These are phyloP conservation scores for Phytopythium vexans DNA, from an alignment of 352 stramenopile species.

Conservation along the genomic window DNA sequence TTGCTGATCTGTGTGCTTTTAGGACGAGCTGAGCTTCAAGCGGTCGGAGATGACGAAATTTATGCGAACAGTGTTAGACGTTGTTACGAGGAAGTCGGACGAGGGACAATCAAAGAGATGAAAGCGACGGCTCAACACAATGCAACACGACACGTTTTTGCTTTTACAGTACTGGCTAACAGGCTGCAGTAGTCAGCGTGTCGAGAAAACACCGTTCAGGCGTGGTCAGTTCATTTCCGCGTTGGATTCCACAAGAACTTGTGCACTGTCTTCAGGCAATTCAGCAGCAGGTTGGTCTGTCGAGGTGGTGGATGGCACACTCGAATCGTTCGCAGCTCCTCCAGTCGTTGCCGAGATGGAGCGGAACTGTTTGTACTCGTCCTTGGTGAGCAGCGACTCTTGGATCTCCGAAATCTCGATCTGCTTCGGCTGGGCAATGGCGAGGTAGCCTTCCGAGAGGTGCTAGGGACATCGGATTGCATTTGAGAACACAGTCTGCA, in stretches of 20 bases:
- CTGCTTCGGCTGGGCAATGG: constrained; percentile 83
- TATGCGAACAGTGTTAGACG: constrained; percentile 76
- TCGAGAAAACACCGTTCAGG: too few relatives aligned
- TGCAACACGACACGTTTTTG: too few relatives aligned
- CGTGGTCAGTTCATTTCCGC: not conserved
- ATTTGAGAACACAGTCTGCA: constrained; percentile 1
- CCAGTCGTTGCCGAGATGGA: constrained; percentile 21
- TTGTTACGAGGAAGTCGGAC: constrained; percentile 65
- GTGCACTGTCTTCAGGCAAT: not conserved
- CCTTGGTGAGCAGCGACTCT: constrained; percentile 72
- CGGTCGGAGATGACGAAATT: constrained; percentile 82
- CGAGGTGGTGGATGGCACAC: not conserved
- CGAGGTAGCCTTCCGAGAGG: constrained; percentile 72
- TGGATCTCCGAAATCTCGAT: constrained; percentile 79
- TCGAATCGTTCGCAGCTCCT: not conserved
- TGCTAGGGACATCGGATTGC: constrained; percentile 19
- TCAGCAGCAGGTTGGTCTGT: not conserved
- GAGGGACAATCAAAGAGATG: constrained; percentile 6
- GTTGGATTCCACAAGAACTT: not conserved
- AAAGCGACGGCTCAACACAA: not conserved
- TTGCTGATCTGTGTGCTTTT: constrained; percentile 2
- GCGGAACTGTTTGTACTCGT: constrained; percentile 73
- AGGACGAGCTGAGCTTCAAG: constrained; percentile 83
- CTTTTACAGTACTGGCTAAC: too few relatives aligned
- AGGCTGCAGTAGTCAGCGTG: too few relatives aligned